Base-by-base conservation (phyloP, 2,329 filamentous ascomycete species). In the Diaporthe sp. region DNA sequence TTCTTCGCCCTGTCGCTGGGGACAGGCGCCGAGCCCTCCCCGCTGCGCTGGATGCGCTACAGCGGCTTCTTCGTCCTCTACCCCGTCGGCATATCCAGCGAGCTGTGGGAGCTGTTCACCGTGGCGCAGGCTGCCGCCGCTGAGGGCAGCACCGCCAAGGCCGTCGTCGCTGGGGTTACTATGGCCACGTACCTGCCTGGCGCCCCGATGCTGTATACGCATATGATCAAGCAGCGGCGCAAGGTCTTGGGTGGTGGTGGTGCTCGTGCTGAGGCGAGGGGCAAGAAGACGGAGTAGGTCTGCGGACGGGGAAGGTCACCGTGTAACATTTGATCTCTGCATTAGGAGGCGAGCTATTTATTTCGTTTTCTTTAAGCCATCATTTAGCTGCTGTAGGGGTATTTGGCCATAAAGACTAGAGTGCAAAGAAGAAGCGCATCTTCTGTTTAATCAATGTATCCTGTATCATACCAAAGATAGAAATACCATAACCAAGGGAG, bases 41-140 rank as follows among this genome's bases (percentile, higher is more conserved):
- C 88, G 75, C 88, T 98, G 81, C 91, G 91, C 50, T 97, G 95
- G 94, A 86, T 97, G 83, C 89, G 95, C 79, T 96, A 98, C 85
- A 98, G 97, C 83, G 95, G 94, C 10, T 99, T 99, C 85, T 95
- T 94, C 79, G 86, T 98, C 50, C 90, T 99, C 30, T 99, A 99
- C 84, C 97, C 97, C 1, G 82, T 98, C 75, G 97, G 97, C 55
- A 98, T 98, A 81, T 88, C 90, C 53, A 97, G 94, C 85, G 97
- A 99, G 88, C 94, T 93, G 80, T 91, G 89, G 84, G 88, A 98
- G 80, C 92, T 98, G 70, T 94, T 92, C 81, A 86, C 88, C 73
- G 92, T 94, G 6, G 75, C 80, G 1, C 89, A 93, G 65, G 87
- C 84, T 17, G 92, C 93, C 2, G 91, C 91, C 1, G 81, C 78